Base-by-base conservation (phyloP, 208 protist species). In the Leishmania aethiopica region DNA sequence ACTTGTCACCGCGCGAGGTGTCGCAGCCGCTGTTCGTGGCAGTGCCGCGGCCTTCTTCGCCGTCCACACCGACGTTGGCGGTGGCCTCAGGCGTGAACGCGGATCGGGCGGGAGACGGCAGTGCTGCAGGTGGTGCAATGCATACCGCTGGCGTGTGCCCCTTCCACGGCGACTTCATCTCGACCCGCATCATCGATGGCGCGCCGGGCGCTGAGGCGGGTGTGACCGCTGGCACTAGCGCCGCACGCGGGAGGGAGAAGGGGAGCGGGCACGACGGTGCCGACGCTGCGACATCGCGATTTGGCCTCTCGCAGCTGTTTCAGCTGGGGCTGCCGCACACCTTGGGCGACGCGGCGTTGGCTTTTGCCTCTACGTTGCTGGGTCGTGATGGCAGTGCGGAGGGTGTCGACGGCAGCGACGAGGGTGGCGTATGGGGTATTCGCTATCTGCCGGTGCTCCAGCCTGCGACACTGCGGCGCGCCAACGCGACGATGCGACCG, bases 361-460 rank as follows among this genome's bases (percentile, higher is more conserved):
- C 45, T 6, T 74, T 74, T 37, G 70, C 70, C 4, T 74, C 70
- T 28, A 51, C 25, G 45, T 28, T 74, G 10, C 10, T 74, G 8
- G 45, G 42, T 11, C 37, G 66, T 35, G 51, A 77, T 51, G 83
- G 59, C 57, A 69, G 57, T 55, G 51, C 47, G 71, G 19, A 57
- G 42, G 13, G n/a, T n/a, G 42, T 47, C 53, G 72, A 80, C 32
- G 62, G 60, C 35, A 28, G 74, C 35, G 79, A 22, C 47, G 83
- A 60, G 17, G 17, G 42, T 2, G n/a, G n/a, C 42, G 60, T 45
- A 49, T 86, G 82, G 82, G 79, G 77, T 55, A 79, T 84, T 55
- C 84, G 73, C 37, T 92, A 88, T 77, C 69, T 96, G 49, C 92
- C 93, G 0, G 88, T 96, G 81, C 85, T 95, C 25, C 82, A 94